A percentile compares a stretch with the other conserved stretches of the same genome.
Evolutionary conservation across 345 rosid species (phyloP).

Genomic region (Raphanus raphanistrum): DNA sequence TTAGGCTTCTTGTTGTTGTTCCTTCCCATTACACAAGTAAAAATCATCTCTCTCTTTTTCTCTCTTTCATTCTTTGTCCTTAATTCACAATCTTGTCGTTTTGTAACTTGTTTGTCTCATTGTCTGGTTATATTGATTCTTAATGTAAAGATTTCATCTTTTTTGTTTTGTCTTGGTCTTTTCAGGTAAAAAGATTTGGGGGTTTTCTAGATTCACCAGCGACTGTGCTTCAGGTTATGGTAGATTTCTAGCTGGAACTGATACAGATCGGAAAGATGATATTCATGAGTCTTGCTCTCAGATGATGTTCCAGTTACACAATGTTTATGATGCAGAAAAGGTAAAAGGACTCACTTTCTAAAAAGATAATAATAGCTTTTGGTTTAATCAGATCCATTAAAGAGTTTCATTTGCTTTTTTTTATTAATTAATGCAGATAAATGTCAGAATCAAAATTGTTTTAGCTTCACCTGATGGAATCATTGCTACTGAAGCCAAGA

Average conservation of each 20-base stretch:
- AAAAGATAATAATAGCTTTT: slow-evolving; percentile 3
- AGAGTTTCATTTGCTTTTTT: slow-evolving; percentile 5
- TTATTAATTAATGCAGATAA: slow-evolving; percentile 49
- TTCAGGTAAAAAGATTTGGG: slow-evolving; percentile 85
- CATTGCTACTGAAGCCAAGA: slow-evolving; percentile 84
- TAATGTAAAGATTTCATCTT: slow-evolving; percentile 2
- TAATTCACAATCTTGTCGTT: slow-evolving; percentile 1
- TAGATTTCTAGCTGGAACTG: slow-evolving; percentile 64
- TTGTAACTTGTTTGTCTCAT: background rate
- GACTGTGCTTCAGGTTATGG: slow-evolving; percentile 77
- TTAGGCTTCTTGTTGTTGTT: slow-evolving; percentile 82
- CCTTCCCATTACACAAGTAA: slow-evolving; percentile 71
- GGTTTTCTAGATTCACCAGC: slow-evolving; percentile 76
- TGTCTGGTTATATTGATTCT: slow-evolving; percentile 15
- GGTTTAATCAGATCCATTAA: background rate
- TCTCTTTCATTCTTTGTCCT: background rate
- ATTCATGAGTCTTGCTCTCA: slow-evolving; percentile 85
- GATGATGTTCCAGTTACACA: slow-evolving; percentile 81
- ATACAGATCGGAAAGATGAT: slow-evolving; percentile 69
- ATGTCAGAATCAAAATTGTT: slow-evolving; percentile 81
- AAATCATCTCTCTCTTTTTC: slow-evolving; percentile 22
- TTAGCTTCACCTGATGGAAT: slow-evolving; percentile 69
- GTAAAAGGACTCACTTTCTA: slow-evolving; percentile 27
- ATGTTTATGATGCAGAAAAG: slow-evolving; percentile 91
- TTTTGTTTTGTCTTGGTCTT: slow-evolving; percentile 1